Base-by-base conservation (phyloP, 352 stramenopile species). In the Phytophthora niederhauseri region DNA sequence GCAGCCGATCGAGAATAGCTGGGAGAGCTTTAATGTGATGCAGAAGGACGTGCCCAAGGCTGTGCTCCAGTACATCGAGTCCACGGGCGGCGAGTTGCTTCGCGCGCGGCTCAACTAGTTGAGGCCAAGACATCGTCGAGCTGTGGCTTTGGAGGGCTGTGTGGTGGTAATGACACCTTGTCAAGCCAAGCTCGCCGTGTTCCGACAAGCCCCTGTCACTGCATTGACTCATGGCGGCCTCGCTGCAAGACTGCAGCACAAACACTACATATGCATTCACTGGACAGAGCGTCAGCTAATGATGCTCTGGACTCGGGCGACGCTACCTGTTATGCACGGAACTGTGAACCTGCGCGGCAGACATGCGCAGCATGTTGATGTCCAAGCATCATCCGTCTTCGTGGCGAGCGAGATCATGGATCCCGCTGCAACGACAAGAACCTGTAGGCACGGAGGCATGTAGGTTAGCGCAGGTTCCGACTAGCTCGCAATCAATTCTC, bases 101-200 rank as follows among this genome's bases (percentile, higher is more conserved):
- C 41, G 20, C 6, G 46, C 26, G 5, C 45, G 57, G 19, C n/a
- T 51, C 19, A 3, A 48, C 0, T 52, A 52, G 54, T 8, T 26
- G 17, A 24, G 30, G 6, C 28, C 5, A 7, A 12, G 28, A 5
- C 3, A 26, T 5, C 20, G 4, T 11, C 22, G 22, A 41, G 36
- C 36, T 61, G 38, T 28, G 15, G 36, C 55, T 61, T 61, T 61
- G 55, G 3, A 15, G 55, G 55, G 54, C 55, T 52, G 22, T 61
- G 55, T 61, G 38, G 22, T 52, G 55, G 6, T 50, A n/a, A 26
- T 6, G n/a, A 24, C 43, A 50, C 1, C 3, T 0, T 6, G n/a
- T 26, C 43, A 50, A 50, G 43, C 43, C 14, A 48, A 48, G 14
- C 17, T 48, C 38, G 14, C 15, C 6, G 63, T 57, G 6, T n/a